Percentiles rank a stretch among this genome's conserved stretches.
Conservation (phyloP, 257 asterid genomes). For the Primulina tabacum region DNA sequence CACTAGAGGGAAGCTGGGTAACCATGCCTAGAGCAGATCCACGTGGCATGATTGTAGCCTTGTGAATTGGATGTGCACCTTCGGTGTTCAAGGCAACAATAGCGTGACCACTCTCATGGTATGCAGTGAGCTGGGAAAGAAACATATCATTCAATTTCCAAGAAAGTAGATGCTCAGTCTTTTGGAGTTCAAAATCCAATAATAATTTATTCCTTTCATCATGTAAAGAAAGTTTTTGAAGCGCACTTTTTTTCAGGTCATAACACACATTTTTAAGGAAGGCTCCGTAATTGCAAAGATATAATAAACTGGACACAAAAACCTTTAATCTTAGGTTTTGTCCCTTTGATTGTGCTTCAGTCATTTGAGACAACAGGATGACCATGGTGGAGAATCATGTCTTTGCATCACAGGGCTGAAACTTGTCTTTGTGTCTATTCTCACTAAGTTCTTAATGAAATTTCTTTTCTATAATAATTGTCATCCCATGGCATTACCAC, state of each 20-base stretch:
- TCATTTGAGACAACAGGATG: not conserved
- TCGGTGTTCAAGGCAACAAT: constrained; percentile 91
- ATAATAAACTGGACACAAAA: not conserved
- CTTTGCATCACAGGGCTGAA: not conserved
- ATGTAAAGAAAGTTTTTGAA: not conserved
- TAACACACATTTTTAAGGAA: no score
- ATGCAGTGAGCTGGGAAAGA: constrained; percentile 80
- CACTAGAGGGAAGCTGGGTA: constrained; percentile 90
- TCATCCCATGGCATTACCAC: not conserved
- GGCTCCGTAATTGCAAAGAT: not conserved
- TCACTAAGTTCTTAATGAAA: not conserved
- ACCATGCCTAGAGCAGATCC: constrained; percentile 98
- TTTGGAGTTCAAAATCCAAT: not conserved
- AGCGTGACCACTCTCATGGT: constrained; percentile 98
- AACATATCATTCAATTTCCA: not conserved
- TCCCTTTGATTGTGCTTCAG: not conserved
- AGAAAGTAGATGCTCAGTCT: not conserved
- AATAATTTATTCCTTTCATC: not conserved
- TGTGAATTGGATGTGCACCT: constrained; percentile 96
- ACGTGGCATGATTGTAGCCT: constrained; percentile 93
- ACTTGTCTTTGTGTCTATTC: not conserved
- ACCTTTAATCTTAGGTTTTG: not conserved
- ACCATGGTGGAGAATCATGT: not conserved
- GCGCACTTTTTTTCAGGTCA: no score
- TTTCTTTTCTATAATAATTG: not conserved